These are phyloP conservation scores for Coemansia biformis DNA, from an alignment of 192 early-diverging fungal species.

Conservation along the genomic window DNA sequence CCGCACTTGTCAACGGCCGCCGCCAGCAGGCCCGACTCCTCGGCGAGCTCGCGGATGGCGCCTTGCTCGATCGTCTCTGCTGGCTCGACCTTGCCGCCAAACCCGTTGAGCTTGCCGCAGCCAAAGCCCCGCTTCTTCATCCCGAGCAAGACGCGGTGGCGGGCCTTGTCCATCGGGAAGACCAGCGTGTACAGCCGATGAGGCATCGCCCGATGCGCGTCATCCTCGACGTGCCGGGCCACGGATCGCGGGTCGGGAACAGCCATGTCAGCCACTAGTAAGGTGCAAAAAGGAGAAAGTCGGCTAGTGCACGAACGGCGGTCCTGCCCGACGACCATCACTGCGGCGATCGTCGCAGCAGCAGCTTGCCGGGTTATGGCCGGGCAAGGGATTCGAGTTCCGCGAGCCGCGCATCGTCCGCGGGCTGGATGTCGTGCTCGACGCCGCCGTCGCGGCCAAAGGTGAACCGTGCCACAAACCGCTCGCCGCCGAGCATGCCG, in stretches of 20 bases:
- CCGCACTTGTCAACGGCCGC: constrained; percentile 48
- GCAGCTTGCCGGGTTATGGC: background rate
- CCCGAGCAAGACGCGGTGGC: constrained; percentile 57
- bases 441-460: constrained; percentile 15
- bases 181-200: constrained; percentile 44
- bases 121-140: constrained; percentile 83
- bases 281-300: background rate
- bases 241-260: constrained; percentile 16
- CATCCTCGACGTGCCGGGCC: constrained; percentile 28
- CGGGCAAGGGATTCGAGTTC: constrained; percentile 1
- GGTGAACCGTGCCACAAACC: constrained; percentile 28
- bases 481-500: constrained; percentile 14
- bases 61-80: constrained; percentile 59
- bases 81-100: constrained; percentile 74
- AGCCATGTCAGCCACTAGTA: background rate
- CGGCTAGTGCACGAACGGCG: background rate
- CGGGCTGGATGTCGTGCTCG: constrained; percentile 10
- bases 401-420: background rate
- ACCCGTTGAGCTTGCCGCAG: constrained; percentile 62
- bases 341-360: no score
- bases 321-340: no score
- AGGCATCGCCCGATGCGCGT: constrained; percentile 13
- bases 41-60: constrained; percentile 60
- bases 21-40: constrained; percentile 53
- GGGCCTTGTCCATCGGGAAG: constrained; percentile 23